Percentiles rank a stretch among this genome's conserved stretches.
Evolutionary conservation across 2,329 filamentous ascomycete species (phyloP).

Genomic region (Cladosporium sp.): DNA sequence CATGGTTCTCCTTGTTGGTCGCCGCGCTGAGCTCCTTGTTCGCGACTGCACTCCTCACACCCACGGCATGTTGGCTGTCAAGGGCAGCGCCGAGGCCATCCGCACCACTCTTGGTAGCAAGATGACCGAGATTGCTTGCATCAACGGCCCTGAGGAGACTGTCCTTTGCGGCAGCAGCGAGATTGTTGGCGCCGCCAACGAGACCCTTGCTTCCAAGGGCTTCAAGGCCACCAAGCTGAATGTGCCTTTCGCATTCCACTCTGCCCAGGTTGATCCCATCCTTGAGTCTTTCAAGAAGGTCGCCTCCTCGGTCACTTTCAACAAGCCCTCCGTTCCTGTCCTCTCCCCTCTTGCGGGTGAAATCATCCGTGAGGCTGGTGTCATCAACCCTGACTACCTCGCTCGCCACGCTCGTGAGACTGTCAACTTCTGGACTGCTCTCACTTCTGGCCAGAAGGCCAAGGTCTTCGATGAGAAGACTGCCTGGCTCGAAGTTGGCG

Average conservation of each 20-base stretch:
- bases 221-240: slow-evolving; percentile 61
- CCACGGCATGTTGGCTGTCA: slow-evolving; percentile 63
- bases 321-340: slow-evolving; percentile 56
- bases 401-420: slow-evolving; percentile 62
- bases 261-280: slow-evolving; percentile 61
- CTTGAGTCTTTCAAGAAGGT: slow-evolving; percentile 56
- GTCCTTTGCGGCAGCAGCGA: slow-evolving; percentile 64
- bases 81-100: slow-evolving; percentile 49
- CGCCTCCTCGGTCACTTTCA: slow-evolving; percentile 53
- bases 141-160: slow-evolving; percentile 71
- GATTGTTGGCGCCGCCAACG: slow-evolving; percentile 53
- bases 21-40: slow-evolving; percentile 61
- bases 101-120: slow-evolving; percentile 48
- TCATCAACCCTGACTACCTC: slow-evolving; percentile 60
- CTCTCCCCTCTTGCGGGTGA: slow-evolving; percentile 64
- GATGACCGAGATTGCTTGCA: slow-evolving; percentile 60
- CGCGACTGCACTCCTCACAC: slow-evolving; percentile 62
- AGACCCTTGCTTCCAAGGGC: slow-evolving; percentile 47
- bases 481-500: slow-evolving; percentile 70
- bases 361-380: slow-evolving; percentile 54
- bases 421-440: slow-evolving; percentile 64
- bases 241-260: slow-evolving; percentile 65
- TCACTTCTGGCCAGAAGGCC: slow-evolving; percentile 56
- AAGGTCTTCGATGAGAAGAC: slow-evolving; percentile 62
- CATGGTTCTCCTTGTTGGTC: slow-evolving; percentile 67